Percentiles rank a stretch among this genome's conserved stretches.
These are phyloP conservation scores for Kodamaea jinghongensis DNA, from an alignment of 805 yeast genomes.

Conservation along the genomic window DNA sequence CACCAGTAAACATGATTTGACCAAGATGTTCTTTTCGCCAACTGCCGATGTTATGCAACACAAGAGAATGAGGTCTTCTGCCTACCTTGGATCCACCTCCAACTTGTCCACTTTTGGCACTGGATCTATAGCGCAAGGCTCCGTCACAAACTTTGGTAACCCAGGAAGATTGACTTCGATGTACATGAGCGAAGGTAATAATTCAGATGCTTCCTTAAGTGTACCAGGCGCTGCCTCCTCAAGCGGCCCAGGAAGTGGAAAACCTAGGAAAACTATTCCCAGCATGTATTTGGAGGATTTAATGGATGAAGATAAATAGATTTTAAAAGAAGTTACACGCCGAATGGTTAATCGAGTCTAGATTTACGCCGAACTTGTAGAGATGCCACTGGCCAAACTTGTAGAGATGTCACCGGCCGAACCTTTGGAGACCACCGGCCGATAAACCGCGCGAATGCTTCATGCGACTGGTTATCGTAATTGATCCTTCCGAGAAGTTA, in stretches of 20 bases:
- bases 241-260: too few relatives aligned
- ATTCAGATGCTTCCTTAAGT: constrained; percentile 28
- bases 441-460: too few relatives aligned
- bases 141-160: constrained; percentile 21
- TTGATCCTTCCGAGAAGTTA: too few relatives aligned
- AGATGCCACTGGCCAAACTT: too few relatives aligned
- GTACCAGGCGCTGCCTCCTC: constrained; percentile 12
- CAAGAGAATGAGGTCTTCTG: constrained; percentile 31
- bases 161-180: constrained; percentile 36
- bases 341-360: background rate
- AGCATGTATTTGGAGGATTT: constrained; percentile 50
- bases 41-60: constrained; percentile 69
- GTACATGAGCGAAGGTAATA: constrained; percentile 39
- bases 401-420: too few relatives aligned
- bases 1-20: constrained; percentile 39
- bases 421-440: too few relatives aligned
- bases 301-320: constrained; percentile 33
- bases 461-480: too few relatives aligned
- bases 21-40: constrained; percentile 70
- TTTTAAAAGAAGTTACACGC: background rate
- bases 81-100: constrained; percentile 14
- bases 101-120: constrained; percentile 12
- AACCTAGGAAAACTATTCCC: constrained; percentile 38
- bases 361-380: background rate
- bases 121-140: constrained; percentile 12